A percentile compares a stretch with the other conserved stretches of the same genome.
phyloP scores from a whole-genome alignment of 2,329 filamentous ascomycete species.

The Alternaria incomplexa region DNA sequence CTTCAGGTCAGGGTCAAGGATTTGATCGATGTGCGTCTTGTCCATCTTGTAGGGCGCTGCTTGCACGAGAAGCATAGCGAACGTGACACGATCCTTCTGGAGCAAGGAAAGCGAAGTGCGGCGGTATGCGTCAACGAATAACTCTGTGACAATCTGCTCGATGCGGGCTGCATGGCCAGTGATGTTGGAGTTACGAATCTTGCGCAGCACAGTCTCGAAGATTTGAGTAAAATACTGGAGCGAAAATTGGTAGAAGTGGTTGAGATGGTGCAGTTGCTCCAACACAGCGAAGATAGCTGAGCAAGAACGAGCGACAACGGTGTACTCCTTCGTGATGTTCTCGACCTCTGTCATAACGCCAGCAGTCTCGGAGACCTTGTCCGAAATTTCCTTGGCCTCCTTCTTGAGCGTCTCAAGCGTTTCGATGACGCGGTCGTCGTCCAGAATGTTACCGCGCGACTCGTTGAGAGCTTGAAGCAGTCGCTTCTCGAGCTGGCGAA shows the following conservation, averaged over 20 bases:
- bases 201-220: conserved; percentile 87
- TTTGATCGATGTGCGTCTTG: conserved; percentile 81
- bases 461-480: conserved; percentile 95
- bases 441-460: conserved; percentile 95
- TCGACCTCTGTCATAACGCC: conserved; percentile 99
- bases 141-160: conserved; percentile 86
- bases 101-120: conserved; percentile 91
- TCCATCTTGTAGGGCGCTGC: conserved; percentile 97
- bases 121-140: conserved; percentile 91
- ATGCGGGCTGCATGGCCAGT: conserved; percentile 79
- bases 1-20: conserved; percentile 78
- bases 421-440: conserved; percentile 97
- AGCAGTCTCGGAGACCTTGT: conserved; percentile 95
- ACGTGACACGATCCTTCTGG: conserved; percentile 91
- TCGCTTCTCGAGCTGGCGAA: conserved; percentile 92
- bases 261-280: conserved; percentile 96
- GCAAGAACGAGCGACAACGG: conserved; percentile 90
- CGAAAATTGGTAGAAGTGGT: conserved; percentile 99
- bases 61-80: conserved; percentile 93
- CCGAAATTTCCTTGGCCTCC: conserved; percentile 92
- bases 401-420: conserved; percentile 98
- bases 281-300: conserved; percentile 96
- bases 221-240: conserved; percentile 98
- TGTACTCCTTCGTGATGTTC: conserved; percentile 92
- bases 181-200: conserved; percentile 75